Evolutionary conservation across 257 asterid species (phyloP).

Genomic region (Eustoma russellianum): DNA sequence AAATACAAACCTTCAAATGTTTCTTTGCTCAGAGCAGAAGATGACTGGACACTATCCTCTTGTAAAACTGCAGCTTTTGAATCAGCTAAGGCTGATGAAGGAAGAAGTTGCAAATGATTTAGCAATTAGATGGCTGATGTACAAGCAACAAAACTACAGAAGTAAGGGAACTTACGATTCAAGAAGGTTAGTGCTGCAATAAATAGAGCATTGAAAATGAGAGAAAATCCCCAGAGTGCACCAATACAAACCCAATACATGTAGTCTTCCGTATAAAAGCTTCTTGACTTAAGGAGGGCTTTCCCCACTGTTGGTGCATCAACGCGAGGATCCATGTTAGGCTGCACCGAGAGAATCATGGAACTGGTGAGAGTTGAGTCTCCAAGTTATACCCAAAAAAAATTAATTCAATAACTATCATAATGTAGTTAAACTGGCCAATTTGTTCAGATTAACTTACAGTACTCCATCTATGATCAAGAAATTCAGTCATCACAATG

Average conservation of each 20-base stretch:
- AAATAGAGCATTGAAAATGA: conserved; percentile 36
- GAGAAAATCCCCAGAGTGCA: conserved; percentile 38
- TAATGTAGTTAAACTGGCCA: not conserved
- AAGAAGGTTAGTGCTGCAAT: conserved; percentile 37
- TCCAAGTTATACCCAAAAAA: too few relatives aligned
- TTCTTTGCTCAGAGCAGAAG: conserved; percentile 4
- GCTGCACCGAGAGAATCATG: conserved; percentile 24
- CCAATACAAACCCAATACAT: conserved; percentile 38
- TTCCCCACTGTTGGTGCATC: conserved; percentile 40
- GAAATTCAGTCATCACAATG: conserved; percentile 38
- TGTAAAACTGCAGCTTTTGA: conserved; percentile 18
- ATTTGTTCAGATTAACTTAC: conserved; percentile 21
- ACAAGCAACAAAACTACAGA: not conserved
- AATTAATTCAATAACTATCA: too few relatives aligned
- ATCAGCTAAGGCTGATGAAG: conserved; percentile 29
- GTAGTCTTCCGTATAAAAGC: conserved; percentile 35
- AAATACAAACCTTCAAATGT: conserved; percentile 17
- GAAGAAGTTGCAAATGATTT: conserved; percentile 1
- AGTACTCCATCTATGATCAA: conserved; percentile 40
- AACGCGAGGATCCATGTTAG: conserved; percentile 34
- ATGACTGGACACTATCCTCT: conserved; percentile 13
- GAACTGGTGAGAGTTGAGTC: too few relatives aligned
- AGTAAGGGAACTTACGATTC: conserved; percentile 26
- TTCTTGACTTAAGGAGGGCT: conserved; percentile 39
- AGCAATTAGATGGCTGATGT: not conserved